These are phyloP conservation scores for Agrocybe praecox DNA, from an alignment of 768 basidiomycete species.

Conservation along the genomic window DNA sequence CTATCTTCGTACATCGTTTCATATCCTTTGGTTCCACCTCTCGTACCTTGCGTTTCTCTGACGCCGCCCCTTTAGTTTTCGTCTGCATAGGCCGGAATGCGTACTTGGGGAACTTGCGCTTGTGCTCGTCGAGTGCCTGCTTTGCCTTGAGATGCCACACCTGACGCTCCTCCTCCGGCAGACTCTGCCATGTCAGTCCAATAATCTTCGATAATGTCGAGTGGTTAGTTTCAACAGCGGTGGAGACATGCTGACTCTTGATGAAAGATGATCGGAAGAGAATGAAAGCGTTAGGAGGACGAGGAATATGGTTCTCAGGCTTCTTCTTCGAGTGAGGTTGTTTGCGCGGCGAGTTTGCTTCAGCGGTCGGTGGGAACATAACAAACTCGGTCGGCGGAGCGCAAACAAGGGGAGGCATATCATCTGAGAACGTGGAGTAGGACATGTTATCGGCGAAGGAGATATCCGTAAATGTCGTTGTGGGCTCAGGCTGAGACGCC, in stretches of 20 bases:
- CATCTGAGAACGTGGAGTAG: conserved; percentile 23
- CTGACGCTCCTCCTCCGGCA: conserved; percentile 74
- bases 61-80: conserved; percentile 44
- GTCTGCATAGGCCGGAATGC: conserved; percentile 73
- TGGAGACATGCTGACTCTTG: conserved; percentile 75
- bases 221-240: conserved; percentile 80
- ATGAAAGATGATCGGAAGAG: conserved; percentile 85
- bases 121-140: conserved; percentile 75
- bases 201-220: conserved; percentile 85
- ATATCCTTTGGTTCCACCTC: conserved; percentile 70
- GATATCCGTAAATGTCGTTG: conserved; percentile 17
- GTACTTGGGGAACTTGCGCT: conserved; percentile 77
- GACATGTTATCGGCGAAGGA: conserved; percentile 24
- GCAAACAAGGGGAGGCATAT: conserved; percentile 31
- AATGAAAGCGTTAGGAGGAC: conserved; percentile 86
- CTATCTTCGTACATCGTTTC: conserved; percentile 69
- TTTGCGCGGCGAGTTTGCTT: conserved; percentile 34
- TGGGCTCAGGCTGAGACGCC: conserved; percentile 28
- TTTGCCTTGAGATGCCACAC: conserved; percentile 80
- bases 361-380: conserved; percentile 11
- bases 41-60: conserved; percentile 62
- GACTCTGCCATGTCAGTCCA: conserved; percentile 80
- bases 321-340: conserved; percentile 69
- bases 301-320: conserved; percentile 75
- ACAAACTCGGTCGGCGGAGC: conserved; percentile 36